Base-by-base conservation (phyloP, 2,329 filamentous ascomycete species). In the Hyphodiscus sp. region DNA sequence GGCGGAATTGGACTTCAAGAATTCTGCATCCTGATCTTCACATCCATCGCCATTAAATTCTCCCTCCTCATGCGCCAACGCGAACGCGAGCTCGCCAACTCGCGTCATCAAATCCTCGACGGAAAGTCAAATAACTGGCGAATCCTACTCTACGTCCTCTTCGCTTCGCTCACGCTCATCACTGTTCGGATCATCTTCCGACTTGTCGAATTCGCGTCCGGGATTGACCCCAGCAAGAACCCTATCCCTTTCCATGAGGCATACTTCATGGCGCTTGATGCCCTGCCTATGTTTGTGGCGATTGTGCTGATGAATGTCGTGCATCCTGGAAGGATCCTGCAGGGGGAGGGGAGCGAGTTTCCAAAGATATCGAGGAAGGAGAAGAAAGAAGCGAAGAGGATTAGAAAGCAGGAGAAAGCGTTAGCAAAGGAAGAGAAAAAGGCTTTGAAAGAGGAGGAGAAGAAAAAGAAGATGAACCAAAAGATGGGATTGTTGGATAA, bases 161-260 rank as follows among this genome's bases (percentile, higher is more conserved):
- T 75, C 54, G 65, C 65, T 5, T 64, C 64, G 0, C 63, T 79
- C 11, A 55, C 58, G 0, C 66, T 76, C 33, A 76, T 78, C 55
- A 74, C 73, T 0, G 58, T 75, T 26, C 77, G 82, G 33, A 83
- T 85, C 63, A 75, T 82, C 58, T 86, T 78, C 67, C 79, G 81
- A 29, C 71, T 86, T 1, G 66, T 73, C 50, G 80, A 86, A 64
- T 85, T 78, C 61, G 71, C 72, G 0, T 68, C 70, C 3, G 78
- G 77, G 11, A 61, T 76, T 19, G 52, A 58, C 41, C 60, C 63
- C 6, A 58, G 67, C n/a, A 78, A 77, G 38, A 79, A 76, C 61
- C 67, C 70, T 0, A 68, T 80, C 19, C 73, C 76, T 0, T 72
- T 66, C 43, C 70, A 80, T 56, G 79, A 83, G 60, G 71, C 63